Conservation (phyloP, 225 moss, liverwort and hornwort genomes). For the Marchantia polymorpha region DNA sequence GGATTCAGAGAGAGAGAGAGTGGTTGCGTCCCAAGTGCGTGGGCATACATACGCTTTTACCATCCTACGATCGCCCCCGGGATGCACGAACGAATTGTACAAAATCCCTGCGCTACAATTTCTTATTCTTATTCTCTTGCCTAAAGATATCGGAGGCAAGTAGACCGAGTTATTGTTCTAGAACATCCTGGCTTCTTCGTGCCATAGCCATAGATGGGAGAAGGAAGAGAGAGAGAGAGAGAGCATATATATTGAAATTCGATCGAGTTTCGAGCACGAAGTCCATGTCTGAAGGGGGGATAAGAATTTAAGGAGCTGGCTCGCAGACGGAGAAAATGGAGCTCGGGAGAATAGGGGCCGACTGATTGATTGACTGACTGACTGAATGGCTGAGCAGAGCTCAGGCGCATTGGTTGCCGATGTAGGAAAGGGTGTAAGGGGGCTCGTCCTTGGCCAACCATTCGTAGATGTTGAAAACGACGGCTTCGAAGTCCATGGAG, state of each 20-base stretch:
- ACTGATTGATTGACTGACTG: too few species aligned
- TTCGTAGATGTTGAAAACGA: slow-evolving; percentile 71
- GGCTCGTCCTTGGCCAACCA: slow-evolving; percentile 73
- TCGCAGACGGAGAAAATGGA: background rate
- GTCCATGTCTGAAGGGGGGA: background rate
- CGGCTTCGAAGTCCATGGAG: slow-evolving; percentile 53
- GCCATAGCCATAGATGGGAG: background rate
- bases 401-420: slow-evolving; percentile 37
- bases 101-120: background rate
- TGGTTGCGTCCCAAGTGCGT: background rate
- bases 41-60: background rate
- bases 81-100: background rate
- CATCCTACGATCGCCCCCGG: background rate
- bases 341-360: too few species aligned
- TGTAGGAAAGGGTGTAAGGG: slow-evolving; percentile 60
- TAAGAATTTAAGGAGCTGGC: background rate
- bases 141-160: background rate
- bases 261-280: background rate
- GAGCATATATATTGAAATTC: background rate
- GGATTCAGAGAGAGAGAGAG: background rate
- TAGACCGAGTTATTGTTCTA: background rate
- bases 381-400: too few species aligned
- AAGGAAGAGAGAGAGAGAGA: background rate
- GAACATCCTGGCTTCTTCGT: background rate
- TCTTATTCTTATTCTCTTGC: background rate